These are phyloP conservation scores for Saccharum officinarum DNA, from an alignment of 176 grass and related monocot genomes.

Conservation along the genomic window DNA sequence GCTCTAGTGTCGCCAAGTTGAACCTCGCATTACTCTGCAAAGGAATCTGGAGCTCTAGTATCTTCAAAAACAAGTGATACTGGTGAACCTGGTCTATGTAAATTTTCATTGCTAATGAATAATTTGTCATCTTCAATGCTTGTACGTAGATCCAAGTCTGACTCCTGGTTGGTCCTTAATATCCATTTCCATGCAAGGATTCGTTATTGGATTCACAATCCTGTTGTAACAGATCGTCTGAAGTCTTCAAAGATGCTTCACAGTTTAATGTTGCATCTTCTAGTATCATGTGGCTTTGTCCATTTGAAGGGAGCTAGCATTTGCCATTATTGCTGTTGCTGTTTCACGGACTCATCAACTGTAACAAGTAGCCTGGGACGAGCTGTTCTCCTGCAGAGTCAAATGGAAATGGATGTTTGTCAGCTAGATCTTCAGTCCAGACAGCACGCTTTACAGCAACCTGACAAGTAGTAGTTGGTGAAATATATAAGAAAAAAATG, in stretches of 20 bases:
- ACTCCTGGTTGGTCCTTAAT: conserved; percentile 16
- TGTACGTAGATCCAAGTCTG: background rate
- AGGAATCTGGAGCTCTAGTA: no score
- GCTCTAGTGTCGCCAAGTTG: no score
- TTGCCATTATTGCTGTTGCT: no score
- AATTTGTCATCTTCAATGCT: conserved; percentile 23
- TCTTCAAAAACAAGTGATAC: background rate
- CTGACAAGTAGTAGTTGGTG: background rate
- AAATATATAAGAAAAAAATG: no score
- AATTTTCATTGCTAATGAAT: background rate
- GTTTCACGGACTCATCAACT: background rate
- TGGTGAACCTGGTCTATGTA: conserved; percentile 35
- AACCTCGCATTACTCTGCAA: no score
- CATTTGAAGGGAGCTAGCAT: no score
- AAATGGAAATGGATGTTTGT: background rate
- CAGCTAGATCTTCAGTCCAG: background rate
- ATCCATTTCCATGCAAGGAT: background rate
- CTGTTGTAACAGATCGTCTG: conserved; percentile 19
- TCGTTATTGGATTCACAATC: conserved; percentile 37
- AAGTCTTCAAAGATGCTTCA: no score
- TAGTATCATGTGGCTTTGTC: no score
- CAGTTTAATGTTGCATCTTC: no score
- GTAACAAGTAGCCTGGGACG: conserved; percentile 47
- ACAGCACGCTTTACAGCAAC: conserved; percentile 5
- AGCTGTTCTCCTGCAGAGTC: conserved; percentile 46